Conservation (phyloP, 768 basidiomycete species). For the Boletus sp. region DNA sequence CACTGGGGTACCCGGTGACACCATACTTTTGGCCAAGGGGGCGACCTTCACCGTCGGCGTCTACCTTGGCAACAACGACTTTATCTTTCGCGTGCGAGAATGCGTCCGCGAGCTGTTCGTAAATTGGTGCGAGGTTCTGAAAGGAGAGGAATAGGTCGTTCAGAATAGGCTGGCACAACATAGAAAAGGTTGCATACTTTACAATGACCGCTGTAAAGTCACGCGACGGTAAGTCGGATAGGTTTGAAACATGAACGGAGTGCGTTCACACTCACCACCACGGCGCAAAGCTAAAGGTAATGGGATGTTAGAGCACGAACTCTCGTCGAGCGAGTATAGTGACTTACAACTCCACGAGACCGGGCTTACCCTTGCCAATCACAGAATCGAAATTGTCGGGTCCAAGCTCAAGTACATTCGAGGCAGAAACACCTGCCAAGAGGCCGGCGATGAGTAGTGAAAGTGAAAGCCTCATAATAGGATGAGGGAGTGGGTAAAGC, state of each 20-base stretch:
- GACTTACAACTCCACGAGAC: conserved; percentile 88
- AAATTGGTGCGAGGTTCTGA: conserved; percentile 84
- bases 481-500: conserved; percentile 20
- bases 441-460: conserved; percentile 56
- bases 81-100: conserved; percentile 76
- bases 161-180: neutral
- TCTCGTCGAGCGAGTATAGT: neutral
- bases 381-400: conserved; percentile 72
- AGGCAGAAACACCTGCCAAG: conserved; percentile 58
- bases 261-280: conserved; percentile 66
- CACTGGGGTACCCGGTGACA: conserved; percentile 85
- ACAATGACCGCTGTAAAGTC: conserved; percentile 69
- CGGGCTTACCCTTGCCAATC: conserved; percentile 78
- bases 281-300: conserved; percentile 64
- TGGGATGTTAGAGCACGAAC: conserved; percentile 1
- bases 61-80: conserved; percentile 87
- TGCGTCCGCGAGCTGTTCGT: conserved; percentile 89
- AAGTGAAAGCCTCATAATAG: conserved; percentile 57
- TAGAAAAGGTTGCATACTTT: conserved; percentile 49
- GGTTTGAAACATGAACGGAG: neutral
- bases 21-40: conserved; percentile 74
- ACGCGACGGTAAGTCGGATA: conserved; percentile 1
- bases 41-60: conserved; percentile 86
- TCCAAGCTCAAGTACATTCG: conserved; percentile 80
- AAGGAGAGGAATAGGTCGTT: neutral